Conservation (phyloP, 352 stramenopile genomes). For the Globisporangium echinulatum region DNA sequence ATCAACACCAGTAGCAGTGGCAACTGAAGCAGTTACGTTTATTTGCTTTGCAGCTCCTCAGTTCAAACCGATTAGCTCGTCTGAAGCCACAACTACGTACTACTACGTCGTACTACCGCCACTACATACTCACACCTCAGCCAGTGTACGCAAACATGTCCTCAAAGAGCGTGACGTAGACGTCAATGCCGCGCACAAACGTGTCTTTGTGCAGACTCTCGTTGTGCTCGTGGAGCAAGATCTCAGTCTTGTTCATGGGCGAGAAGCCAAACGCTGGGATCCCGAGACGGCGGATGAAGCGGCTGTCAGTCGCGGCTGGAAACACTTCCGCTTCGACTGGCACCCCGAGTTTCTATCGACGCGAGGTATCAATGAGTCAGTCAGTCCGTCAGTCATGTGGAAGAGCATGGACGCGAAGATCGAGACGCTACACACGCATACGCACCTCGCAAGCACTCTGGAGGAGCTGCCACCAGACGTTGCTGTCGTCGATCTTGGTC, state of each 20-base stretch:
- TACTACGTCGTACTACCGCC: too few relatives aligned
- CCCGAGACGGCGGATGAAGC: constrained; percentile 87
- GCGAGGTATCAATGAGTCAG: neutral
- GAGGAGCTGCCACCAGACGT: constrained; percentile 39
- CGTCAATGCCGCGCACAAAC: constrained; percentile 88
- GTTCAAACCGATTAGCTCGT: too few relatives aligned
- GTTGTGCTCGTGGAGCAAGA: constrained; percentile 95
- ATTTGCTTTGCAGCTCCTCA: too few relatives aligned
- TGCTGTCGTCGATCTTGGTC: constrained; percentile 38
- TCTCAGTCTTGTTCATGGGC: constrained; percentile 90
- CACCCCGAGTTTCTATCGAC: constrained; percentile 33
- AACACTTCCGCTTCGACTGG: constrained; percentile 86
- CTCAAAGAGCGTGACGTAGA: constrained; percentile 56
- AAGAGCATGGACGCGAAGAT: neutral
- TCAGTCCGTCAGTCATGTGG: neutral
- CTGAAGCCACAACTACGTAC: too few relatives aligned
- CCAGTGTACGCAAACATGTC: constrained; percentile 23
- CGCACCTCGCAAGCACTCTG: constrained; percentile 26
- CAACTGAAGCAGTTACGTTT: too few relatives aligned
- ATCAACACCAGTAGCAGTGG: too few relatives aligned
- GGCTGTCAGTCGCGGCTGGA: constrained; percentile 89
- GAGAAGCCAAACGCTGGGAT: constrained; percentile 91
- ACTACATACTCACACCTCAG: too few relatives aligned
- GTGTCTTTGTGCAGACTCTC: constrained; percentile 89
- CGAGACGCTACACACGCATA: too few relatives aligned